Base-by-base conservation (phyloP, 2,329 filamentous ascomycete genomes). In the Emergomyces africanus region DNA sequence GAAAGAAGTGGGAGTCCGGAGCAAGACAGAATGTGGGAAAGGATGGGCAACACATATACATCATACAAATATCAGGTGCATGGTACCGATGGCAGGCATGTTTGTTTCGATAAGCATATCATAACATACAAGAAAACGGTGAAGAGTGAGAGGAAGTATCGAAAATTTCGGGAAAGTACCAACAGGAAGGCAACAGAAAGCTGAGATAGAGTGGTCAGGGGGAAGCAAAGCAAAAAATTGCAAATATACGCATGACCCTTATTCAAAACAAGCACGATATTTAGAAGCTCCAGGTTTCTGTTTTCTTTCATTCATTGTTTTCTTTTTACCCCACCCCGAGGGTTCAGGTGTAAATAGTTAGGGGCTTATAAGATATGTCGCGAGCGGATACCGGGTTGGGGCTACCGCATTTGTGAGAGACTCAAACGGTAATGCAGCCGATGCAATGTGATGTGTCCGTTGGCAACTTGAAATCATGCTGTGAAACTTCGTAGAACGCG, bases 401-500 rank as follows among this genome's bases (percentile, higher is more conserved):
- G 14, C 14, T 49, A 35, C n/a, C 35, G 44, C 10, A 30, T 6
- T 44, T 55, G 54, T 23, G 15, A 55, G 5, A 30, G 20, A 55
- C 41, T 30, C 54, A 55, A 55, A 46, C 54, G 54, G 54, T 44
- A 55, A 55, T 55, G 54, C 25, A 55, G 54, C 39, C 41, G 54
- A 55, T 55, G 54, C 54, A 55, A 42, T 46, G 15, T 33, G 54
- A 42, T 55, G 53, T 20, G 53, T 41, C 23, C 25, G 37, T 55
- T 35, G 35, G 35, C 15, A 23, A 1, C 25, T 15, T 28, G 5
- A 14, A 30, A 39, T 23, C 6, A 44, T 55, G 37, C 44, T 5
- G 37, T 51, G 30, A 51, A 14, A 55, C 37, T 39, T 18, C 25
- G n/a, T 15, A 42, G 25, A 25, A 18, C 14, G 54, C 54, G 54